Evolutionary conservation across 2,329 filamentous ascomycete species (phyloP).

Genomic region (Aspergillus pseudoglaucus): DNA sequence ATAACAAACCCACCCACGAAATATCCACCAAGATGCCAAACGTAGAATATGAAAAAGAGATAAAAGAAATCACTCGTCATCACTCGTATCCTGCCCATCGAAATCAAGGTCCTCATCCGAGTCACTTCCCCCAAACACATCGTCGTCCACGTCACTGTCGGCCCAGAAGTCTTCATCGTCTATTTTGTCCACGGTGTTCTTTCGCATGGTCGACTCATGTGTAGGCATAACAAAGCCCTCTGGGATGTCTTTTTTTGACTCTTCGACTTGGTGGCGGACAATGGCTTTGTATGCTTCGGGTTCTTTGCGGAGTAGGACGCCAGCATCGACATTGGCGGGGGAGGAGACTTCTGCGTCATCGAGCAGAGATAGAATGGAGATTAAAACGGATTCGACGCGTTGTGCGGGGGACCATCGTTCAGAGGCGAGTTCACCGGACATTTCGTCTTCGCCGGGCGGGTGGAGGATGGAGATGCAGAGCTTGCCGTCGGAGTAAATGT

Average conservation of each 20-base stretch:
- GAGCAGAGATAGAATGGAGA: conserved; percentile 83
- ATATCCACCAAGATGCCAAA: background rate
- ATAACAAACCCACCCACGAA: background rate
- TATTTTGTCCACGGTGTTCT: conserved; percentile 55
- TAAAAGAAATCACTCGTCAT: conserved; percentile 41
- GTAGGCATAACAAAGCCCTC: conserved; percentile 76
- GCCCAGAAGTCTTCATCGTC: conserved; percentile 75
- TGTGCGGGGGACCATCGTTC: conserved; percentile 95
- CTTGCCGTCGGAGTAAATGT: conserved; percentile 83
- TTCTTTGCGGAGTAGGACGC: conserved; percentile 74
- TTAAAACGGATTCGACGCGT: conserved; percentile 87
- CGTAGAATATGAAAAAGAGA: background rate
- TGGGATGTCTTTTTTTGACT: conserved; percentile 73
- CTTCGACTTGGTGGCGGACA: conserved; percentile 64
- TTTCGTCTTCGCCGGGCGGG: conserved; percentile 80
- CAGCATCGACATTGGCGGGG: conserved; percentile 89
- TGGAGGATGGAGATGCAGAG: conserved; percentile 97
- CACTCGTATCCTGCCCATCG: conserved; percentile 45
- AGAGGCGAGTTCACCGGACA: conserved; percentile 81
- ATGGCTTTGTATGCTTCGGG: conserved; percentile 62
- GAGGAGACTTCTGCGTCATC: conserved; percentile 92
- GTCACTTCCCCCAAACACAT: conserved; percentile 72
- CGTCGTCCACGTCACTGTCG: conserved; percentile 63
- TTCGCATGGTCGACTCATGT: conserved; percentile 52
- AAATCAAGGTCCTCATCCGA: conserved; percentile 44